Evolutionary conservation across 176 grass and related monocot species (phyloP), one percentile per base, ranked within the genome.

Genomic region (Chloris gayana): DNA sequence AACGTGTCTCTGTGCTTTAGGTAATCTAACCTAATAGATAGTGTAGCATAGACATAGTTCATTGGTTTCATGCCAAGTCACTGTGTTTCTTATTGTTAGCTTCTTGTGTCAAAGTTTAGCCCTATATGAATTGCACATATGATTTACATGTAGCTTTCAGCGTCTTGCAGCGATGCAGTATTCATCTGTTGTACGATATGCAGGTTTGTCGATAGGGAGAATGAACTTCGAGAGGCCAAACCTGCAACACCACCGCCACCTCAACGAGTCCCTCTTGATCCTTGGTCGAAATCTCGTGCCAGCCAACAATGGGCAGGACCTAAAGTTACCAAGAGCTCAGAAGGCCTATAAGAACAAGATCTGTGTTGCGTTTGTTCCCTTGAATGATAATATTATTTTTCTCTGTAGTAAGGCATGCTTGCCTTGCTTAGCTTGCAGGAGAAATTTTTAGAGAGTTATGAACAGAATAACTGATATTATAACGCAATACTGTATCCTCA

Each of bases 121-220:
- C 9, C 10, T 60, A 25, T 58, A 58, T 61, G 58, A 27, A 29
- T 61, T 61, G 58, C 25, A 22, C 22, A n/a, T 57, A 57, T 24
- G 54, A n/a, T 9, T 24, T 29, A 25, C 25, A 13, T 57, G 7
- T 13, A 57, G 5, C 25, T 4, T 26, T 61, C 24, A 21, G 21
- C 5, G 7, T 1, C 56, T 59, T 25, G n/a, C n/a, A 51, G 44
- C 47, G 37, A n/a, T 74, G 32, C 41, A 39, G 13, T 74, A 78
- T 80, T 80, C 9, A 57, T 68, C 25, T 67, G n/a, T 27, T n/a
- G 58, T 25, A 57, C 17, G 9, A 13, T 76, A 15, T 57, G 38
- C 88, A 98, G 86, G 82, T 98, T 98, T 33, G 92, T 98, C 1
- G 92, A 93, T 63, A 94, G 95, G 87, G 92, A 98, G 57, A 95